Base-by-base conservation (phyloP, 208 protist genomes). In the Trypanosomatidae sp. region DNA sequence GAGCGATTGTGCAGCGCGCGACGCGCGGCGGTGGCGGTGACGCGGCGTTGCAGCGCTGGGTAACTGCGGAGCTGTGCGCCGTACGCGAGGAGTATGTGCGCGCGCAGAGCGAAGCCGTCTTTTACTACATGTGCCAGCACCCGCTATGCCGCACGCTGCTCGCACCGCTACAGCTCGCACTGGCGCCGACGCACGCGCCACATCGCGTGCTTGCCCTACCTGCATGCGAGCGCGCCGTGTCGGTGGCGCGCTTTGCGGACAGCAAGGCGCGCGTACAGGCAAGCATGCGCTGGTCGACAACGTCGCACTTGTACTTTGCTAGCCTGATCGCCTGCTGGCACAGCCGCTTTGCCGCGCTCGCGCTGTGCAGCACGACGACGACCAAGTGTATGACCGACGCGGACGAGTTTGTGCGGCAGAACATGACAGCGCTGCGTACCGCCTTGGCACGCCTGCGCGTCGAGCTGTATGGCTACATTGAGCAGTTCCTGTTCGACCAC, bases 41-140 rank as follows among this genome's bases (percentile, higher is more conserved):
- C 6, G 70, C 64, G n/a, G n/a, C n/a, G n/a, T n/a, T n/a, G n/a
- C n/a, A n/a, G n/a, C n/a, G n/a, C n/a, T n/a, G n/a, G n/a, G 68
- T 92, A 6, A 68, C 76, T 13, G 30, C 50, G 0, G 75, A 85
- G 32, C 69, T 85, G n/a, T 48, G 47, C 42, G 49, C 70, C 18
- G 48, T 92, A 3, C 80, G 68, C 37, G 70, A 84, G 43, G 65
- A 80, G 48, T 83, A 77, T 41, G 61, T 71, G 37, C 48, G 56
- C 11, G 68, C 65, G 43, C 56, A 64, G 50, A 47, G 69, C n/a
- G 38, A 78, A 27, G 61, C 54, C 33, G 72, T 92, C 50, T 88
- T 77, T 58, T 70, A 75, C 27, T 92, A 92, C 55, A 77, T 92
- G 71, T 78, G 66, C 61, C 59, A 66, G 7, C 71, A 69, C 64